Percentiles rank a stretch among this genome's conserved stretches.
phyloP scores from a whole-genome alignment of 768 basidiomycete genomes.

The Coprinopsis marcescibilis region DNA sequence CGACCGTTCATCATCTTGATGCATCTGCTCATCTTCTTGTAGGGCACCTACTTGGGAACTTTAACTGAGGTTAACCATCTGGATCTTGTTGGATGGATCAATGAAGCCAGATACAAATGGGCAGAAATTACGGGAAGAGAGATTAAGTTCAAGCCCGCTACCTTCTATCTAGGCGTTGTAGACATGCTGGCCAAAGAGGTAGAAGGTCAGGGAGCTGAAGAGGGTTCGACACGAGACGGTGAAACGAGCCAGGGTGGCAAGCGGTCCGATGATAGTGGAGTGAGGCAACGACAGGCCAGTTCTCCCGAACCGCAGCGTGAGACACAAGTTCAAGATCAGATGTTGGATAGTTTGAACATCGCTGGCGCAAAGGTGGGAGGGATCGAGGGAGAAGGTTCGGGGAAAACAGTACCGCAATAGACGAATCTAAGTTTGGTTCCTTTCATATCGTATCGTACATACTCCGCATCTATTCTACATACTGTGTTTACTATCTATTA shows the following conservation, averaged over 20 bases:
- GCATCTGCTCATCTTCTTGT: slow-evolving; percentile 5
- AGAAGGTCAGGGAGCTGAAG: slow-evolving; percentile 40
- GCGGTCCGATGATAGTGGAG: background rate
- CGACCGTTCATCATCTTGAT: background rate
- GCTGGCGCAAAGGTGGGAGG: slow-evolving; percentile 14
- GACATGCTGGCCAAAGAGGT: slow-evolving; percentile 76
- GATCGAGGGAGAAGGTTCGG: background rate
- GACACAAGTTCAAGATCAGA: slow-evolving; percentile 15
- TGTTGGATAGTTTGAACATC: slow-evolving; percentile 21
- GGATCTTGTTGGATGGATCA: slow-evolving; percentile 92
- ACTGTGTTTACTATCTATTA: too few relatives aligned
- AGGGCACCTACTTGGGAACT: slow-evolving; percentile 95
- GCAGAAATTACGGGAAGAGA: slow-evolving; percentile 84
- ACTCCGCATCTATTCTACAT: too few relatives aligned
- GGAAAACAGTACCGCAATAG: background rate
- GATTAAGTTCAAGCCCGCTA: slow-evolving; percentile 87
- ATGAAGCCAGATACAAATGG: slow-evolving; percentile 83
- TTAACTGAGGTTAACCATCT: slow-evolving; percentile 87
- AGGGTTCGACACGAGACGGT: too few relatives aligned
- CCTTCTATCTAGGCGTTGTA: slow-evolving; percentile 82
- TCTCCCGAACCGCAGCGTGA: slow-evolving; percentile 1
- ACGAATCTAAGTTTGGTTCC: too few relatives aligned
- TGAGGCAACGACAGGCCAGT: slow-evolving; percentile 2
- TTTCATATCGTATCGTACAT: too few relatives aligned
- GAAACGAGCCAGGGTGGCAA: background rate